These are phyloP conservation scores for Aspergillus sclerotiicarbonarius DNA, from an alignment of 495 filamentous ascomycete species.

Conservation along the genomic window DNA sequence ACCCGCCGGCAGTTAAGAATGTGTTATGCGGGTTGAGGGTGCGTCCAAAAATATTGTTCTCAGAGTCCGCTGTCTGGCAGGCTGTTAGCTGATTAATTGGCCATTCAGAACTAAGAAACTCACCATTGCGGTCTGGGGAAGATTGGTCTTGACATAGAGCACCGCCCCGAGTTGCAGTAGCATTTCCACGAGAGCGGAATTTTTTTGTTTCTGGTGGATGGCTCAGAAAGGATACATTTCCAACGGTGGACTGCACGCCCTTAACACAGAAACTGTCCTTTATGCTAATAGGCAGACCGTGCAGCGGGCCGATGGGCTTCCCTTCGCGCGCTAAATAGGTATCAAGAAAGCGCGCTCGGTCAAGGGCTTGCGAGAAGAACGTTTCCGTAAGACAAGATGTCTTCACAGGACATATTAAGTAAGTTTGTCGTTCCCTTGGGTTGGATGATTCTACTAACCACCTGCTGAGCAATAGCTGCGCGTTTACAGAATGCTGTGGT, in stretches of 20 bases:
- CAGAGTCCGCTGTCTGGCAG: constrained; percentile 42
- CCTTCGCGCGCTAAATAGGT: constrained; percentile 27
- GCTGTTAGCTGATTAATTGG: background rate
- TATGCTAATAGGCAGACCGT: constrained; percentile 61
- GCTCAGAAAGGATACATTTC: constrained; percentile 48
- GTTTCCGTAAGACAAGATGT: constrained; percentile 46
- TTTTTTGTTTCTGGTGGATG: constrained; percentile 36
- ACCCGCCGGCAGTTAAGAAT: constrained; percentile 53
- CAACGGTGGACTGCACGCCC: constrained; percentile 37
- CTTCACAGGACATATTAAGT: constrained; percentile 14
- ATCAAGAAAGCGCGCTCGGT: constrained; percentile 45
- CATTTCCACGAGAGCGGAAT: constrained; percentile 41
- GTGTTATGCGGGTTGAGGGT: constrained; percentile 57
- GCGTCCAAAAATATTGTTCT: constrained; percentile 39
- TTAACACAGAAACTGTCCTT: constrained; percentile 62
- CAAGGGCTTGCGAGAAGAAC: constrained; percentile 36
- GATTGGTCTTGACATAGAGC: constrained; percentile 60
- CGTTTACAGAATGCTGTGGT: constrained; percentile 3
- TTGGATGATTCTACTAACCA: constrained; percentile 40
- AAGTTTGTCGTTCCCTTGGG: constrained; percentile 35
- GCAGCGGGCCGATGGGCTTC: constrained; percentile 55
- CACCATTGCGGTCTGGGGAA: constrained; percentile 52
- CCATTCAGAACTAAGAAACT: background rate
- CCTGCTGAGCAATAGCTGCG: background rate
- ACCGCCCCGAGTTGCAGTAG: constrained; percentile 43